These are phyloP conservation scores for Davidsoniella virescens DNA, from an alignment of 2,329 filamentous ascomycete genomes.

Conservation along the genomic window DNA sequence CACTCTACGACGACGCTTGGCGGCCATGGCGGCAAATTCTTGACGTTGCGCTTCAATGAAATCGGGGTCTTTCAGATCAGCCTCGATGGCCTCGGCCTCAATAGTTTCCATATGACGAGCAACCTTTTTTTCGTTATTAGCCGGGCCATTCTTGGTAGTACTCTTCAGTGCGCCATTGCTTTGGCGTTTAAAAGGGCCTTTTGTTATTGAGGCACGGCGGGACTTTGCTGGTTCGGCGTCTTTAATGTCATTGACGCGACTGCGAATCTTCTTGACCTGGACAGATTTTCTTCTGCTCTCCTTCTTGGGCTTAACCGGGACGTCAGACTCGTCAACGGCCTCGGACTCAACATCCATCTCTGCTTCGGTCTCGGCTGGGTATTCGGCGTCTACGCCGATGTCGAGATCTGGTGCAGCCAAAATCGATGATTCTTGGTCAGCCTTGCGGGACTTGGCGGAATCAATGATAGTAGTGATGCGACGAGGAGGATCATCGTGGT, in stretches of 20 bases:
- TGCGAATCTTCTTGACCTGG: conserved; percentile 23
- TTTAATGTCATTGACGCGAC: conserved; percentile 34
- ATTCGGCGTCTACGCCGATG: conserved; percentile 7
- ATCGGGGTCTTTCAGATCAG: conserved; percentile 18
- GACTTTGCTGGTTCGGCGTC: conserved; percentile 32
- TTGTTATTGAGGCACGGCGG: conserved; percentile 35
- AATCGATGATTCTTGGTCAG: conserved; percentile 6
- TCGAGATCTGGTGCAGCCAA: conserved; percentile 9
- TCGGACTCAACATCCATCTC: conserved; percentile 10
- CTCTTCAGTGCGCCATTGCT: conserved; percentile 48
- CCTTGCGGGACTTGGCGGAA: not conserved
- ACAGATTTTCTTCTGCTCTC: conserved; percentile 11
- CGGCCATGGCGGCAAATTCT: conserved; percentile 37
- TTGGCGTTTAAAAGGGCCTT: conserved; percentile 39
- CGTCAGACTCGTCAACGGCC: conserved; percentile 13
- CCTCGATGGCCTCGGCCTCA: conserved; percentile 26
- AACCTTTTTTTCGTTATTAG: conserved; percentile 29
- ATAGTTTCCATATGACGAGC: conserved; percentile 23
- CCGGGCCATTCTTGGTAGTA: conserved; percentile 38
- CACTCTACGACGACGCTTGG: conserved; percentile 55
- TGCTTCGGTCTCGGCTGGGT: conserved; percentile 11
- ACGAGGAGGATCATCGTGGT: conserved; percentile 5
- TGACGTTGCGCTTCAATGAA: conserved; percentile 28
- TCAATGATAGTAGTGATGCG: conserved; percentile 3
- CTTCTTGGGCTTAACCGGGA: conserved; percentile 13